phyloP scores from a whole-genome alignment of 345 rosid species.

The Hirschfeldia incana region DNA sequence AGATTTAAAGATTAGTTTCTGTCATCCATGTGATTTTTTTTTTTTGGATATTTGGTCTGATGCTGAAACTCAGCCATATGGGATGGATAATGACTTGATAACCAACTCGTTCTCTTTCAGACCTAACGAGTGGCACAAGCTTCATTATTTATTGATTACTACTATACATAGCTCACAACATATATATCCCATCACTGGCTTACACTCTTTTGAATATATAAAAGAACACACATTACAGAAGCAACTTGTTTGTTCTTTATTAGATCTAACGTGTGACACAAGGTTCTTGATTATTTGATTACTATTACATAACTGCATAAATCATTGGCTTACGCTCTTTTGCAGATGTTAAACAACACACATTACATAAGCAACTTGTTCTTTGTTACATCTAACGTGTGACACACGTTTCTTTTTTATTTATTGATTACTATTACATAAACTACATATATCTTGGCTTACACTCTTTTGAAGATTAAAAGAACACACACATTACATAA shows the following conservation, averaged over 20 bases:
- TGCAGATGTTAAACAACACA: background rate
- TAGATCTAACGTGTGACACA: background rate
- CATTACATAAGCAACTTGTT: background rate
- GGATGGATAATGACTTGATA: too few species aligned
- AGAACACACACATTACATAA: slow-evolving; percentile 10
- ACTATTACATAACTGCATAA: background rate
- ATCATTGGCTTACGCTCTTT: background rate
- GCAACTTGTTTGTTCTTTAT: too few species aligned
- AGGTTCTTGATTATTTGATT: background rate
- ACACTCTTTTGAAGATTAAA: background rate
- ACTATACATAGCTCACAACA: too few species aligned
- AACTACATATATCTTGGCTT: background rate
- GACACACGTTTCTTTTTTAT: background rate
- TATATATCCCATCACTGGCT: too few species aligned
- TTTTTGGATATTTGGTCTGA: too few species aligned
- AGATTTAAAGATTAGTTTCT: too few species aligned
- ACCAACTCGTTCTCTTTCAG: too few species aligned
- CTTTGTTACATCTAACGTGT: background rate
- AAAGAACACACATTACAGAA: background rate
- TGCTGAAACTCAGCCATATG: too few species aligned
- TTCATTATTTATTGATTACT: too few species aligned
- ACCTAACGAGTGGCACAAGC: too few species aligned
- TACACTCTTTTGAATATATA: background rate
- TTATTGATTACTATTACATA: background rate
- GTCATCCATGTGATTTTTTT: too few species aligned